These are phyloP conservation scores for Daedalea quercina DNA, from an alignment of 768 basidiomycete genomes.

Conservation along the genomic window DNA sequence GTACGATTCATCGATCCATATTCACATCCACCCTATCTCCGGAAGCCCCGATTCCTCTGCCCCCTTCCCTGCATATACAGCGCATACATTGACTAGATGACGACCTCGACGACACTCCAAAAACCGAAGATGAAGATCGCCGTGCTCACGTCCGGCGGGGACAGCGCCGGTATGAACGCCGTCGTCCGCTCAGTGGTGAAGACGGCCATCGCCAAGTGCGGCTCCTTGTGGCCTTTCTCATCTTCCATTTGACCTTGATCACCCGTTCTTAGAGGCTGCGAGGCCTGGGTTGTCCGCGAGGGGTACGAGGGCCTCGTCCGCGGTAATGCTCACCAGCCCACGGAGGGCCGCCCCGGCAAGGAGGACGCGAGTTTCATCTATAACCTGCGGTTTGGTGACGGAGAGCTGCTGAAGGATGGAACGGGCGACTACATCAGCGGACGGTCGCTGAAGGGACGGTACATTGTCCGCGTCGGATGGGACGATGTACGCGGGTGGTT, in stretches of 20 bases:
- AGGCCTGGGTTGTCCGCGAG: slow-evolving; percentile 94
- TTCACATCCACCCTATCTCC: slow-evolving; percentile 1
- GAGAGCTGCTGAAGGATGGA: slow-evolving; percentile 69
- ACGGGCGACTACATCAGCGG: slow-evolving; percentile 66
- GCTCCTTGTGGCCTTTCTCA: slow-evolving; percentile 4
- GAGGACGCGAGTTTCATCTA: slow-evolving; percentile 40
- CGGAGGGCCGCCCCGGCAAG: slow-evolving; percentile 13
- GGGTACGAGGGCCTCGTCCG: slow-evolving; percentile 97
- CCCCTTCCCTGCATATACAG: background rate
- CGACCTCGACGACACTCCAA: background rate
- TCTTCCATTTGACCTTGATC: slow-evolving; percentile 2
- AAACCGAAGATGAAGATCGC: slow-evolving; percentile 71
- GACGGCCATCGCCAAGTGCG: slow-evolving; percentile 83
- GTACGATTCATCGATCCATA: background rate
- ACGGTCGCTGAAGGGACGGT: slow-evolving; percentile 77
- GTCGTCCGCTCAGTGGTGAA: slow-evolving; percentile 92
- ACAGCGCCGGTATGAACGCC: slow-evolving; percentile 97
- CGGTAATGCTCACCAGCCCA: slow-evolving; percentile 56
- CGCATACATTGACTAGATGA: no score
- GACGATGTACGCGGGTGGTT: slow-evolving; percentile 98
- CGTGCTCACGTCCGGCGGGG: slow-evolving; percentile 92
- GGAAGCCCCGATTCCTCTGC: background rate
- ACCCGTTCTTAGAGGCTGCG: slow-evolving; percentile 68
- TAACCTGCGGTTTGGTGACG: slow-evolving; percentile 81
- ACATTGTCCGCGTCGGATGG: slow-evolving; percentile 95